Base-by-base conservation (phyloP, 225 moss, liverwort and hornwort species). In the Thuidium tamariscinum region DNA sequence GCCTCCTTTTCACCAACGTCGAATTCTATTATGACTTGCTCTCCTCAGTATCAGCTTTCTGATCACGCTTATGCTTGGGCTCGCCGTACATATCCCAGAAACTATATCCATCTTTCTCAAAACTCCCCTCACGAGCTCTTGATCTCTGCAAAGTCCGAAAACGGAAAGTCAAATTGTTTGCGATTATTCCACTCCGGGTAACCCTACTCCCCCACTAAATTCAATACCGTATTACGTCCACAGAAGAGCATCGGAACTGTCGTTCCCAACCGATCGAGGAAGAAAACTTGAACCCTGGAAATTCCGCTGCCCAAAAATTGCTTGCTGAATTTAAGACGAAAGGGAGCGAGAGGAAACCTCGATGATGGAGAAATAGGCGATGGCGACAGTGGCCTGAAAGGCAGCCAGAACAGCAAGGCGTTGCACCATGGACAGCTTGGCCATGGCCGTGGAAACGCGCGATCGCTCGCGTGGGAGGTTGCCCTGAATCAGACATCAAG, bases 81-180 rank as follows among this genome's bases (percentile, higher is more conserved):
- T 92, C 41, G 42, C 92, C 88, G 48, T 87, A 92, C 93, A 94
- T 92, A 11, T 92, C 91, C 89, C 91, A 94, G 73, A 92, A 92
- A 77, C 66, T 85, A 11, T 94, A 92, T 34, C 94, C 94, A 75
- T 94, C 94, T 77, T 51, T 92, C 51, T 87, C 86, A 61, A 94
- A 94, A 84, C 92, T 94, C 59, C 92, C 94, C 27, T 90, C 92
- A 29, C 94, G 92, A 49, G 86, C 87, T 86, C 83, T 94, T 49
- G 94, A 94, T 34, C 94, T 88, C 94, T 94, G 75, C 75, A 56
- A 82, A 76, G 19, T 13, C 22, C 64, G 68, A 41, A 52, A 89
- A 41, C 59, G 42, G 16, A 7, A 73, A 15, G 55, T 87, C 78
- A 68, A 70, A 80, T 52, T 29, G 51, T 46, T 41, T n/a, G 32